A percentile compares a stretch with the other conserved stretches of the same genome.
Evolutionary conservation across 192 early-diverging fungal genomes (phyloP).

Genomic region (Phlyctochytrium bullatum): DNA sequence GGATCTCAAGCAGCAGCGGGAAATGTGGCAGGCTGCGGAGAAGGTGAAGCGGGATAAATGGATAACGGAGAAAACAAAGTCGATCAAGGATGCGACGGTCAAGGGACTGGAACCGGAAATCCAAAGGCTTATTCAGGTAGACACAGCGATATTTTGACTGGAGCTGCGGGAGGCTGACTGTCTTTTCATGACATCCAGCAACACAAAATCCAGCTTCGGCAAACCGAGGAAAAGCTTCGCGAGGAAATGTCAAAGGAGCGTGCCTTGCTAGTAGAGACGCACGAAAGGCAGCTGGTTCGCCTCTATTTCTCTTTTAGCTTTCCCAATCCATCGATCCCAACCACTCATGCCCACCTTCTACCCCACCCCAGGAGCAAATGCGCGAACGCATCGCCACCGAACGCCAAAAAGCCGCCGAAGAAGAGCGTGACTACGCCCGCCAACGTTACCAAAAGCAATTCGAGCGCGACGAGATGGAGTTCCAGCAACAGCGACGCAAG

Average conservation of each 20-base stretch:
- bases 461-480: slow-evolving; percentile 66
- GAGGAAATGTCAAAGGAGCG: slow-evolving; percentile 49
- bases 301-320: too few species aligned
- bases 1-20: slow-evolving; percentile 52
- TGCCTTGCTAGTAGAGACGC: slow-evolving; percentile 37
- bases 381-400: slow-evolving; percentile 43
- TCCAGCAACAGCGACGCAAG: slow-evolving; percentile 59
- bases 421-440: slow-evolving; percentile 58
- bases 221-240: slow-evolving; percentile 51
- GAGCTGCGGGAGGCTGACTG: too few species aligned
- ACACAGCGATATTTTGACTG: not conserved
- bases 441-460: slow-evolving; percentile 60
- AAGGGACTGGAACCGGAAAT: slow-evolving; percentile 63
- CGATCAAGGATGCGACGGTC: slow-evolving; percentile 60
- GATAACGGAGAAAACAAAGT: slow-evolving; percentile 60
- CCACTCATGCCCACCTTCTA: not conserved
- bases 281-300: slow-evolving; percentile 54
- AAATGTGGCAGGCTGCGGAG: slow-evolving; percentile 55
- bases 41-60: slow-evolving; percentile 63
- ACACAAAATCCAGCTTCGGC: slow-evolving; percentile 54
- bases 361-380: too few species aligned
- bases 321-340: too few species aligned
- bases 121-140: slow-evolving; percentile 53
- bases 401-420: slow-evolving; percentile 53
- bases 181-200: slow-evolving; percentile 36